Evolutionary conservation across 202 grass and related monocot genomes (phyloP), one percentile per base, ranked within the genome.

Genomic region (Bolboschoenoplectus hybrid): DNA sequence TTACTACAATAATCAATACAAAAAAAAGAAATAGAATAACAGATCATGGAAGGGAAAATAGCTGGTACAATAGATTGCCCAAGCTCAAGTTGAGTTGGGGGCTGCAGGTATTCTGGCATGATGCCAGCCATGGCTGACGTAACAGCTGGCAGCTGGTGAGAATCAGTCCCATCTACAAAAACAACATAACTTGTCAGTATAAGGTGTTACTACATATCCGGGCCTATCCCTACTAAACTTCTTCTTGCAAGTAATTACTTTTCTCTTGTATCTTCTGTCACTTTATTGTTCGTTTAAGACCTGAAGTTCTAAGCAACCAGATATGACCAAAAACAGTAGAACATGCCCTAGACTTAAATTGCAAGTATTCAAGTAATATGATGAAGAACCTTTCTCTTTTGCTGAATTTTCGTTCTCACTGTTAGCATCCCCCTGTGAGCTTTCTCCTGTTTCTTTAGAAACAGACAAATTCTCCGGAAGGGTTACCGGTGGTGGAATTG

Each of bases 51-150:
- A 82, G 86, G 3, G 49, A 82, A 72, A 88, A 86, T 71, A 88
- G 61, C 40, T n/a, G 63, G 7, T 79, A 97, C 94, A 74, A 93
- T 92, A 81, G 92, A 89, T 87, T 94, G 92, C 63, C 90, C 94
- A n/a, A 96, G 85, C 82, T 98, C 96, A 84, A 96, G 89, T 84
- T 92, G 97, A n/a, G 93, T 89, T 64, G 89, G 93, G 81, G 88
- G 91, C 83, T 70, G 52, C 75, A 98, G 90, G 87, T 92, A 94
- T 43, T 98, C 93, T 63, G 93, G 85, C 69, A 86, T 55, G 87
- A 91, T 85, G 67, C 81, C 53, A 56, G 91, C 87, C 80, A 93
- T 91, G 53, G 77, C 86, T 0, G 91, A 92, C 9, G 96, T 89
- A 41, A 84, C 79, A 88, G 83, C 75, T 57, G 81, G 88, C 39